These are phyloP conservation scores for Trifolium fragiferum DNA, from an alignment of 306 rosid genomes.

Conservation along the genomic window DNA sequence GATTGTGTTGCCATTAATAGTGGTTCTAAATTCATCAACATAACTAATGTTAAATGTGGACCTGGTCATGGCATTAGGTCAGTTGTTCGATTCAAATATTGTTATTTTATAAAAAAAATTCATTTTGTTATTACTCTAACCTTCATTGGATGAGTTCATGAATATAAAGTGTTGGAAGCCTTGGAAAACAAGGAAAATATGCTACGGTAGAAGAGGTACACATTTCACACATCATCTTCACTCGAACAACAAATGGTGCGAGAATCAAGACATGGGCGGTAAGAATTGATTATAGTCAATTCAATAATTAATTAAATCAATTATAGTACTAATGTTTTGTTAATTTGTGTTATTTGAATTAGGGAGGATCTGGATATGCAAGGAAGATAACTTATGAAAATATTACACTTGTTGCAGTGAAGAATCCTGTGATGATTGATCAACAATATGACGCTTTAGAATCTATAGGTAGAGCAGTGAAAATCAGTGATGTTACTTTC, in stretches of 20 bases:
- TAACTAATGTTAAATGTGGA: background rate
- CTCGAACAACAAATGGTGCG: background rate
- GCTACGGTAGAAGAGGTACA: background rate
- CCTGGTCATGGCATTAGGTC: background rate
- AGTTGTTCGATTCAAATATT: background rate
- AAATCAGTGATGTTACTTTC: conserved; percentile 45
- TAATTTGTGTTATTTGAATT: background rate
- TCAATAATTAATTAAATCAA: background rate
- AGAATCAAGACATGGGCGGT: background rate
- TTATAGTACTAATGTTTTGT: background rate
- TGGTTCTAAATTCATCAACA: background rate
- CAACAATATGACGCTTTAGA: conserved; percentile 23
- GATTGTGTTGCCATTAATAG: background rate
- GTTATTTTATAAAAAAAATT: background rate
- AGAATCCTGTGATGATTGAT: conserved; percentile 51
- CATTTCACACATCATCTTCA: background rate
- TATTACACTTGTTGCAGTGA: conserved; percentile 19
- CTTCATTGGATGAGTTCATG: background rate
- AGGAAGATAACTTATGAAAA: conserved; percentile 32
- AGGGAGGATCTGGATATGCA: background rate
- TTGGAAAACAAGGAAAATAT: background rate
- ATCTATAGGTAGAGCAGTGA: background rate
- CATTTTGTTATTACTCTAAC: background rate
- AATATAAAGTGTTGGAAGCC: background rate
- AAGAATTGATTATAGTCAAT: background rate